Evolutionary conservation across 1,284 basidiomycete genomes (phyloP).

Genomic region (Fistulina hepatica): DNA sequence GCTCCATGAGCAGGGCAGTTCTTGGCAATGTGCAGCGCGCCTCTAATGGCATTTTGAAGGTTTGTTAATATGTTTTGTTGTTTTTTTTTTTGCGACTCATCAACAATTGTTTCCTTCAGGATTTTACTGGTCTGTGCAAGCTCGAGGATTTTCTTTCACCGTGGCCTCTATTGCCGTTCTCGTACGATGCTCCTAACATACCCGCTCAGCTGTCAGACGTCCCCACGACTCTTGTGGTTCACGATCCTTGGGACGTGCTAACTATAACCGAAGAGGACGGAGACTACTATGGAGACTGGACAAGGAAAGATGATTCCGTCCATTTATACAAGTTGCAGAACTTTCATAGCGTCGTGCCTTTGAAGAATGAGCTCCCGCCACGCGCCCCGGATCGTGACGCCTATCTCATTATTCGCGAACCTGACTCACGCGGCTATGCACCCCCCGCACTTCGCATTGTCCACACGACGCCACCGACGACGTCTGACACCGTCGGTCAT

Average conservation of each 20-base stretch:
- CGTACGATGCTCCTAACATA: conserved; percentile 11
- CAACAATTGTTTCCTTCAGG: no score
- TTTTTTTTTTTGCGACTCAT: no score
- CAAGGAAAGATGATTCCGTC: conserved; percentile 11
- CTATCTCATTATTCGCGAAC: not conserved
- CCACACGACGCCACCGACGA: conserved; percentile 1
- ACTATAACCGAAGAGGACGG: conserved; percentile 7
- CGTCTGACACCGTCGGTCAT: conserved; percentile 23
- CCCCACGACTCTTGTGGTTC: conserved; percentile 27
- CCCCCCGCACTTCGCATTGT: conserved; percentile 2
- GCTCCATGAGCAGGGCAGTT: no score
- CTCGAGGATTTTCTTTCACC: not conserved
- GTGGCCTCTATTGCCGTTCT: not conserved
- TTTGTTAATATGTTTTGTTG: no score
- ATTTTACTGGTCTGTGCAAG: no score
- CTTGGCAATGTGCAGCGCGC: no score
- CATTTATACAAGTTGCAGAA: conserved; percentile 13
- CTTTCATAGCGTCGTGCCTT: conserved; percentile 1
- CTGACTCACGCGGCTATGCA: conserved; percentile 12
- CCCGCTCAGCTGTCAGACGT: conserved; percentile 24
- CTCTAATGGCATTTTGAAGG: no score
- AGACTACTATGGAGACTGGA: conserved; percentile 11
- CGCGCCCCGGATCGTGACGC: no score
- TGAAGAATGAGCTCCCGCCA: conserved; percentile 3
- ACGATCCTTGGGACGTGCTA: conserved; percentile 26